These are phyloP conservation scores for Stemphylium lycopersici DNA, from an alignment of 2,329 filamentous ascomycete genomes.

Conservation along the genomic window DNA sequence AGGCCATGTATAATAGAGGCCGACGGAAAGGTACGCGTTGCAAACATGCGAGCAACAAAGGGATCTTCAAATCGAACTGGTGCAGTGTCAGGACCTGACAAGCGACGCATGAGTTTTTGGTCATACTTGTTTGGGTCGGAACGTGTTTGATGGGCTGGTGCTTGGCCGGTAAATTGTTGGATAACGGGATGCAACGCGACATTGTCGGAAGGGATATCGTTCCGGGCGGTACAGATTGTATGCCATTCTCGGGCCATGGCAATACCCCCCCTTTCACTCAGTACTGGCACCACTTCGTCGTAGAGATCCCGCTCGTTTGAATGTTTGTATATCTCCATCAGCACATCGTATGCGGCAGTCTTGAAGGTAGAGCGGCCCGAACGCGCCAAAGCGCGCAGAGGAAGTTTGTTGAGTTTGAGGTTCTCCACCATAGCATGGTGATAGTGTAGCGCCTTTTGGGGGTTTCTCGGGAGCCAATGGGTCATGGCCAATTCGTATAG, in stretches of 20 bases:
- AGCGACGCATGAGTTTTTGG: constrained; percentile 40
- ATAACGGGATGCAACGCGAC: constrained; percentile 39
- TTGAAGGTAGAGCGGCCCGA: constrained; percentile 12
- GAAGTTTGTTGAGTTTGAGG: constrained; percentile 32
- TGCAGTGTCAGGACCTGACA: constrained; percentile 51
- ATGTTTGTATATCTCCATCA: constrained; percentile 48
- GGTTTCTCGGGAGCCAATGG: constrained; percentile 40
- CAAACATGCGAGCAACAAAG: constrained; percentile 81
- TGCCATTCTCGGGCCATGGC: constrained; percentile 49
- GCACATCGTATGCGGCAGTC: constrained; percentile 28
- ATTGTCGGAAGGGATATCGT: constrained; percentile 48
- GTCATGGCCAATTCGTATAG: constrained; percentile 56
- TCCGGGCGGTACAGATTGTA: constrained; percentile 42
- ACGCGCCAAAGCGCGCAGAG: constrained; percentile 29
- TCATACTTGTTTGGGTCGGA: constrained; percentile 28
- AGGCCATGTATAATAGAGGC: constrained; percentile 74
- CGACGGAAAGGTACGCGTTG: constrained; percentile 73
- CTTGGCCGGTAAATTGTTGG: constrained; percentile 36
- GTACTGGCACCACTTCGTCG: constrained; percentile 47
- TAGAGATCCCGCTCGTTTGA: constrained; percentile 50
- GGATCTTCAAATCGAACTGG: constrained; percentile 62
- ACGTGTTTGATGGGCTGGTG: constrained; percentile 17
- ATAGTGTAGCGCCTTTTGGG: constrained; percentile 26
- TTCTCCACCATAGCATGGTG: constrained; percentile 36
- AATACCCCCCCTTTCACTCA: constrained; percentile 37